These are phyloP conservation scores for Globisporangium abappressorium DNA, from an alignment of 352 stramenopile genomes.

Conservation along the genomic window DNA sequence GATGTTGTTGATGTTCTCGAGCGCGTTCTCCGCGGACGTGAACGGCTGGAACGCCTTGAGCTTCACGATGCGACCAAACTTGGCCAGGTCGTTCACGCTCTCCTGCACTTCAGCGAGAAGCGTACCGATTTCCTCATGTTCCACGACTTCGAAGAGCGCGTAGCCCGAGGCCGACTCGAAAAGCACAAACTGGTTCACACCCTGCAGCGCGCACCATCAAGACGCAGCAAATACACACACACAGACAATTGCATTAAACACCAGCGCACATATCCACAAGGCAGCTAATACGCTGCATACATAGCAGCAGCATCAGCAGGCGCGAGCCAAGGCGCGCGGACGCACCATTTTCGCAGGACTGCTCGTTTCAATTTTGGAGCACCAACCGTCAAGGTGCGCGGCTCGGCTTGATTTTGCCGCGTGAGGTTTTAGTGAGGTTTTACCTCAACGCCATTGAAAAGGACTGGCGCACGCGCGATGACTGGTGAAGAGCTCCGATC, in stretches of 20 bases:
- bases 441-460: conserved; percentile 1
- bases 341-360: conserved; percentile 21
- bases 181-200: conserved; percentile 89
- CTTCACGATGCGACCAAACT: conserved; percentile 97
- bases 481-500: neutral
- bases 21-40: conserved; percentile 97
- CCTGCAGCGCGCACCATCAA: conserved; percentile 16
- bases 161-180: conserved; percentile 99
- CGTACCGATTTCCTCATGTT: conserved; percentile 96
- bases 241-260: conserved; percentile 7
- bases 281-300: neutral
- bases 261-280: neutral
- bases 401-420: neutral
- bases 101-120: conserved; percentile 89
- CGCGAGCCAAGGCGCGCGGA: neutral
- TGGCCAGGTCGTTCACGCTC: conserved; percentile 90
- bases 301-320: neutral
- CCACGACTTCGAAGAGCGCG: conserved; percentile 97
- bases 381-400: conserved; percentile 12
- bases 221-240: neutral
- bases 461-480: conserved; percentile 4
- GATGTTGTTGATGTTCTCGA: conserved; percentile 99
- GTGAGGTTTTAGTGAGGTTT: conserved; percentile 15
- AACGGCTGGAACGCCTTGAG: conserved; percentile 99
- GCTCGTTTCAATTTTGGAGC: conserved; percentile 24